A percentile compares a stretch with the other conserved stretches of the same genome.
Evolutionary conservation across 495 filamentous ascomycete genomes (phyloP).

Genomic region (Aspergillus diversus): DNA sequence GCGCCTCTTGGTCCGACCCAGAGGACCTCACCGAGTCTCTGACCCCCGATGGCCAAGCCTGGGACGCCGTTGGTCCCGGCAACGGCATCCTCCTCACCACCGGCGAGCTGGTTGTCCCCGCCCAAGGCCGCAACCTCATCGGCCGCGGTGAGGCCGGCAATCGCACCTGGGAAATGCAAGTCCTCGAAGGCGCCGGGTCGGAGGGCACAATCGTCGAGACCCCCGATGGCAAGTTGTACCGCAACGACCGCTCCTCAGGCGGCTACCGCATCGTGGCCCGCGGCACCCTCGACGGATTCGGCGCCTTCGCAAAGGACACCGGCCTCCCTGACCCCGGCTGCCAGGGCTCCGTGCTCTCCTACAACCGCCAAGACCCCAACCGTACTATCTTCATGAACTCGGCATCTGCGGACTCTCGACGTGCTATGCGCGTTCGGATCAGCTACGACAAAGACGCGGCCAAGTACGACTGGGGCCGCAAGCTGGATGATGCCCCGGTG

Average conservation of each 20-base stretch:
- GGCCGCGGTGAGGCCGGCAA: constrained; percentile 10
- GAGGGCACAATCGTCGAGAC: constrained; percentile 13
- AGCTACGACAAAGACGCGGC: constrained; percentile 11
- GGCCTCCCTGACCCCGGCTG: constrained; percentile 13
- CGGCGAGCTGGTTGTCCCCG: constrained; percentile 11
- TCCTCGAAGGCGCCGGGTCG: constrained; percentile 7
- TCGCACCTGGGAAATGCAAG: constrained; percentile 6
- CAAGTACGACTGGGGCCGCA: constrained; percentile 7
- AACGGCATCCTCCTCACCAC: constrained; percentile 5
- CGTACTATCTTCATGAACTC: constrained; percentile 15
- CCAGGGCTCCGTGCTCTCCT: constrained; percentile 4
- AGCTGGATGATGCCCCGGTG: constrained; percentile 12
- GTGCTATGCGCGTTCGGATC: constrained; percentile 8
- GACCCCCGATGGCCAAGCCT: neutral
- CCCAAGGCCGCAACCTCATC: constrained; percentile 11
- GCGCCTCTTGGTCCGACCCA: constrained; percentile 7
- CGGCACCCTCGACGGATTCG: constrained; percentile 8
- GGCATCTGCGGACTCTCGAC: neutral
- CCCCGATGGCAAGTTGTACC: constrained; percentile 9
- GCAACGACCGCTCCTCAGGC: constrained; percentile 5
- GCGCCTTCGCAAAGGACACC: constrained; percentile 4
- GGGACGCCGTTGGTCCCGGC: constrained; percentile 7
- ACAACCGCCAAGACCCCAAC: constrained; percentile 6
- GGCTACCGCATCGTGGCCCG: constrained; percentile 13
- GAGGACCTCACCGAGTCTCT: constrained; percentile 5